Percentiles rank a stretch among this genome's conserved stretches.
phyloP scores from a whole-genome alignment of 768 basidiomycete species.

The Amanita subjunquillea region DNA sequence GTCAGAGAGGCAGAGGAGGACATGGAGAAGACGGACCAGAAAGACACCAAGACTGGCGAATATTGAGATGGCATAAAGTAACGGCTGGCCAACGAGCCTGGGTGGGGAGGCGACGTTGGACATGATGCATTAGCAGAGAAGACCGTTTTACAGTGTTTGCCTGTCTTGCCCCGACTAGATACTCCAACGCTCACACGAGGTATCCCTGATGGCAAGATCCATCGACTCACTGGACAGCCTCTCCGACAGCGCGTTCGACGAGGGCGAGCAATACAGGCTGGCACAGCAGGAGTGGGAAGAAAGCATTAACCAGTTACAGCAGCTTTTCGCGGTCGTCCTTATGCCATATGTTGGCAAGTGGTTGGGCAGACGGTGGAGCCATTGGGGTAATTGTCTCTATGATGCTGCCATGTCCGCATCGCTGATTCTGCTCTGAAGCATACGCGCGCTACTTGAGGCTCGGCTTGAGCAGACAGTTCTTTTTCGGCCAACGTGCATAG shows the following conservation, averaged over 20 bases:
- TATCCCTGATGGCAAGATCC: constrained; percentile 37
- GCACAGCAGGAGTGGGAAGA: constrained; percentile 94
- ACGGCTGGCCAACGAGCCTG: constrained; percentile 65
- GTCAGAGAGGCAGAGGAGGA: constrained; percentile 3
- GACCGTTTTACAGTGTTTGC: constrained; percentile 1
- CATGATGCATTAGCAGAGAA: constrained; percentile 43
- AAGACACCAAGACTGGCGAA: constrained; percentile 84
- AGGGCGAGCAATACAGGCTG: constrained; percentile 61
- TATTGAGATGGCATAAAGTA: constrained; percentile 71
- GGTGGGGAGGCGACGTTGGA: constrained; percentile 23
- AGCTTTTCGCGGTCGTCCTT: constrained; percentile 70
- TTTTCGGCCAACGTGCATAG: constrained; percentile 25
- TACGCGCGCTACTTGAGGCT: constrained; percentile 62
- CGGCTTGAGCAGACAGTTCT: constrained; percentile 55
- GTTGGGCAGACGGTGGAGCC: constrained; percentile 77
- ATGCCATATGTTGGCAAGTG: constrained; percentile 85
- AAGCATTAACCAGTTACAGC: constrained; percentile 73
- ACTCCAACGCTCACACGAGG: constrained; percentile 6
- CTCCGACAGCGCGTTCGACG: constrained; percentile 44
- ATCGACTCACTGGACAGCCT: constrained; percentile 51
- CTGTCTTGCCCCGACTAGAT: neutral
- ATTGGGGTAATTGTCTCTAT: constrained; percentile 56
- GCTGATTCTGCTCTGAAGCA: constrained; percentile 27
- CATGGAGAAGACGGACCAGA: constrained; percentile 42
- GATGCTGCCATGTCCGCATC: neutral